A percentile compares a stretch with the other conserved stretches of the same genome.
Conservation (phyloP, 768 basidiomycete species). For the Lepiota brunneoincarnata region DNA sequence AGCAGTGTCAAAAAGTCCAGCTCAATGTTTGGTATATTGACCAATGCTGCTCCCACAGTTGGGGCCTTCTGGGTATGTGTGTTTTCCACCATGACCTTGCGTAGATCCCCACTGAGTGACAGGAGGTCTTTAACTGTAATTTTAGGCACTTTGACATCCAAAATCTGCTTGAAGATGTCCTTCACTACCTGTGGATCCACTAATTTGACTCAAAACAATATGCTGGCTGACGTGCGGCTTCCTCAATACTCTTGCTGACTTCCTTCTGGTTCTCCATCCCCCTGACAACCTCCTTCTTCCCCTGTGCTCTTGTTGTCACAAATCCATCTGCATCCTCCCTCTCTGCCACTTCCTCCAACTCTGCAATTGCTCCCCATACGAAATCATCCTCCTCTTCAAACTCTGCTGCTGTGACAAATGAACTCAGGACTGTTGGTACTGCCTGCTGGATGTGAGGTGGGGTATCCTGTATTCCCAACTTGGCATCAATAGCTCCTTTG, state of each 20-base stretch:
- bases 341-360: background rate
- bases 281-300: conserved; percentile 4
- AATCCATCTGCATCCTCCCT: conserved; percentile 5
- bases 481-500: conserved; percentile 4
- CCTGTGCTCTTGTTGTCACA: conserved; percentile 5
- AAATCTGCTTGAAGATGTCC: conserved; percentile 3
- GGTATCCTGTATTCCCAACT: too few relatives aligned
- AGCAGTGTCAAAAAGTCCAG: conserved; percentile 11
- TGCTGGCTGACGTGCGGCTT: background rate
- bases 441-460: too few relatives aligned
- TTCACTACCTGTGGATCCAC: background rate
- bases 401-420: too few relatives aligned
- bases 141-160: conserved; percentile 8
- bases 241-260: too few relatives aligned
- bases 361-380: conserved; percentile 4
- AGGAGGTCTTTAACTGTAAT: conserved; percentile 15
- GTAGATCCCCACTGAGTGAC: too few relatives aligned
- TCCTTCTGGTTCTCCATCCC: too few relatives aligned
- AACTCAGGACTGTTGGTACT: too few relatives aligned
- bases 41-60: background rate
- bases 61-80: too few relatives aligned
- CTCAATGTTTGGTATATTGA: background rate
- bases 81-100: too few relatives aligned
- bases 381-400: conserved; percentile 3
- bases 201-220: conserved; percentile 15